Conservation (phyloP, 169 alveolate genomes). For the Plasmodium falciparum region DNA sequence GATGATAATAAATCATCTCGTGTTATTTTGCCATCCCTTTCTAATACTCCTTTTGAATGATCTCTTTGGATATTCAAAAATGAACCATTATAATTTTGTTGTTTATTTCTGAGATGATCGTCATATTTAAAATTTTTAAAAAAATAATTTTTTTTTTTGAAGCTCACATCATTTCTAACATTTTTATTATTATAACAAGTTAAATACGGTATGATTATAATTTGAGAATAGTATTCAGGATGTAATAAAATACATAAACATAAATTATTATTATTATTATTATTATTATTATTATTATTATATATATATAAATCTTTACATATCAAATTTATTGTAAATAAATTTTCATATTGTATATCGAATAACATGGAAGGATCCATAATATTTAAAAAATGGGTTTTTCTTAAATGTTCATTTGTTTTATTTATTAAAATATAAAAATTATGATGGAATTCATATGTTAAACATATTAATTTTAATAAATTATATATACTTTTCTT, state of each 20-base stretch:
- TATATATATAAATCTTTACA: slow-evolving; percentile 10
- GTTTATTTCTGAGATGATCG: not conserved
- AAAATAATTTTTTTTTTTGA: slow-evolving; percentile 17
- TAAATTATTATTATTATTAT: not conserved
- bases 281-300: not conserved
- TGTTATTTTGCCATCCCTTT: not conserved
- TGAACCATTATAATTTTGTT: not conserved
- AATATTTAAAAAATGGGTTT: slow-evolving; percentile 37
- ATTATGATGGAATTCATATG: slow-evolving; percentile 67
- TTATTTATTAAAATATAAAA: slow-evolving; percentile 34
- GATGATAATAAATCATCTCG: no score
- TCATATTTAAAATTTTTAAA: slow-evolving; percentile 2
- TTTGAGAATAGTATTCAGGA: slow-evolving; percentile 47
- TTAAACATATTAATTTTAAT: slow-evolving; percentile 26
- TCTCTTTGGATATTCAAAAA: not conserved
- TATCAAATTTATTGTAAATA: slow-evolving; percentile 25
- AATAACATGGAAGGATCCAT: not conserved
- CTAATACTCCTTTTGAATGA: not conserved
- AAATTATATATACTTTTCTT: slow-evolving; percentile 51
- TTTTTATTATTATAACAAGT: not conserved
- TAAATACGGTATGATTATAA: slow-evolving; percentile 41
- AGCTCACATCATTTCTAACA: not conserved
- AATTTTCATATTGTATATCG: slow-evolving; percentile 26
- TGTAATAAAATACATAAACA: slow-evolving; percentile 52
- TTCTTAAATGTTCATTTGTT: slow-evolving; percentile 51